A percentile compares a stretch with the other conserved stretches of the same genome.
These are phyloP conservation scores for Neonectria faginata DNA, from an alignment of 2,329 filamentous ascomycete species.

Conservation along the genomic window DNA sequence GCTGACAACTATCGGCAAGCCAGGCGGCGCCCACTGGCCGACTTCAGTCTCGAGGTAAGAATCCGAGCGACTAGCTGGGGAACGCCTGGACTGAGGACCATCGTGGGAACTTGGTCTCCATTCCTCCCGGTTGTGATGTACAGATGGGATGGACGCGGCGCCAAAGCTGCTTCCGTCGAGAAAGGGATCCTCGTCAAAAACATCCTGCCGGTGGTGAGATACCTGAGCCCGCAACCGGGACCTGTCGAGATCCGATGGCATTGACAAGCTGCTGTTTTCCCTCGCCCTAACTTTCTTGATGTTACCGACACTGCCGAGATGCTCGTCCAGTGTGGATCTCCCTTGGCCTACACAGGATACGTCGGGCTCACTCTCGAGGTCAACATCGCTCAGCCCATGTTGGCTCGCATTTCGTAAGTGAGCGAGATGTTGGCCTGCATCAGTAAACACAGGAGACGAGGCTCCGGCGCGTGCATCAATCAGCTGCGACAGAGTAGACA, in stretches of 20 bases:
- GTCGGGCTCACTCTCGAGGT: background rate
- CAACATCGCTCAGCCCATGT: background rate
- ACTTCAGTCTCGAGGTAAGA: constrained; percentile 31
- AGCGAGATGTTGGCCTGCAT: constrained; percentile 19
- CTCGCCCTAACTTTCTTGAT: background rate
- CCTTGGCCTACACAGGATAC: background rate
- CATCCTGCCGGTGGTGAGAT: constrained; percentile 17
- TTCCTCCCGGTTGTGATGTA: constrained; percentile 27
- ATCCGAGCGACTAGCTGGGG: constrained; percentile 28
- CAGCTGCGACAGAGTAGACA: constrained; percentile 15
- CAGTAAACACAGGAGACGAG: constrained; percentile 12
- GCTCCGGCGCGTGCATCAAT: constrained; percentile 2
- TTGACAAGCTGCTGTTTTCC: constrained; percentile 3
- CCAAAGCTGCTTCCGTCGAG: constrained; percentile 30
- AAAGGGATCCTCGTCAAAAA: constrained; percentile 33
- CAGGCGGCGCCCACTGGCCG: constrained; percentile 30
- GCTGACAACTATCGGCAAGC: constrained; percentile 32
- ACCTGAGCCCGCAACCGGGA: background rate
- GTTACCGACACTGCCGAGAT: background rate
- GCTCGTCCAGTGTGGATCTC: background rate
- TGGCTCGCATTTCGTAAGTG: constrained; percentile 15
- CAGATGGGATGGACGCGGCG: constrained; percentile 23
- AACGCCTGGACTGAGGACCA: background rate
- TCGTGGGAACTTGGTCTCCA: constrained; percentile 30
- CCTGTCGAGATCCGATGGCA: constrained; percentile 4